phyloP scores from a whole-genome alignment of 495 filamentous ascomycete genomes.

The Neurospora sp. region DNA sequence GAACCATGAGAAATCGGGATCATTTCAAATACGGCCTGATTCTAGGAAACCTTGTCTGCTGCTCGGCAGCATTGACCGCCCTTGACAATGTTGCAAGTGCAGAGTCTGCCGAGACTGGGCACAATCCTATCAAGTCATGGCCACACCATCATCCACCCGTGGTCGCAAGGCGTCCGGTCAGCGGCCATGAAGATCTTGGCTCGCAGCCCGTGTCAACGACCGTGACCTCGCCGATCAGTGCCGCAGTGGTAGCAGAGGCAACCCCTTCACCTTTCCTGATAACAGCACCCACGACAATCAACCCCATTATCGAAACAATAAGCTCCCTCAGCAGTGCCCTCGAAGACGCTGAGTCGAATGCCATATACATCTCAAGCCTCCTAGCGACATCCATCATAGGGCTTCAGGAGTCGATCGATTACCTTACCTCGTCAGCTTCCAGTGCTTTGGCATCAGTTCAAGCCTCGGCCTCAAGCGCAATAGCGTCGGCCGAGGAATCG shows the following conservation, averaged over 20 bases:
- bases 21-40: not conserved
- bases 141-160: not conserved
- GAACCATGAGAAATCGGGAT: not conserved
- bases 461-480: conserved; percentile 9
- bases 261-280: not conserved
- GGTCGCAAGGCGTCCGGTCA: not conserved
- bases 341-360: conserved; percentile 2
- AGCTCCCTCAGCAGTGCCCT: conserved; percentile 13
- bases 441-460: conserved; percentile 4
- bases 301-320: conserved; percentile 3
- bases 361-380: conserved; percentile 3
- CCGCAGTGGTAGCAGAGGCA: not conserved
- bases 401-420: conserved; percentile 6
- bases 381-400: conserved; percentile 6
- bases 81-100: not conserved
- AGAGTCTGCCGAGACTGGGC: not conserved
- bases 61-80: not conserved
- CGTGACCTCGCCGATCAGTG: not conserved
- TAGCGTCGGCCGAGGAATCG: conserved; percentile 7
- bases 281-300: not conserved
- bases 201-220: not conserved
- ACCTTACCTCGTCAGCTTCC: conserved; percentile 8
- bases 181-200: not conserved
- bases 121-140: not conserved
- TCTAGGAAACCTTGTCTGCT: not conserved